phyloP scores from a whole-genome alignment of 257 asterid species.

The Nicotiana tomentosiformis region DNA sequence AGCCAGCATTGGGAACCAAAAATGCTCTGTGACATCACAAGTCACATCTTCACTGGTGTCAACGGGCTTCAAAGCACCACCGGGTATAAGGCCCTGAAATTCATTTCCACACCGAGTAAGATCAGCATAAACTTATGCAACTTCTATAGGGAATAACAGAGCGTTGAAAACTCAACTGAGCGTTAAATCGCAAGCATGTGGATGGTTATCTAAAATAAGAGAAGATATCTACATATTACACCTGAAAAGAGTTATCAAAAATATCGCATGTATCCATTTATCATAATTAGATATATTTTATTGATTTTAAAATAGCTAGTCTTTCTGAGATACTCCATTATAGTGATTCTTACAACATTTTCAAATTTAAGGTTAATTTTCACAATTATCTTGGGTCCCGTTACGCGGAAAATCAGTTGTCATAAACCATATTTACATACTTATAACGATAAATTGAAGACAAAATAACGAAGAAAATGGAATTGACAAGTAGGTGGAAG shows the following conservation, averaged over 20 bases:
- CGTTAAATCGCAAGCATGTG: not conserved
- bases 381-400: not conserved
- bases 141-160: not conserved
- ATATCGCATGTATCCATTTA: not conserved
- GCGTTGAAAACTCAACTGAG: not conserved
- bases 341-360: not conserved
- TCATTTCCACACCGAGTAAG: conserved; percentile 15
- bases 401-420: not conserved
- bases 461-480: not conserved
- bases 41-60: conserved; percentile 51
- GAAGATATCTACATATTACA: not conserved
- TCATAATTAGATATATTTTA: not conserved
- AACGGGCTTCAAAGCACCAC: conserved; percentile 88
- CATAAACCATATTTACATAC: not conserved
- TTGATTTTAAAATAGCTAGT: not conserved
- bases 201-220: not conserved
- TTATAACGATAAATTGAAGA: not conserved
- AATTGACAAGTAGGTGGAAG: not conserved
- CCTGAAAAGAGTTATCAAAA: not conserved
- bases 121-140: not conserved
- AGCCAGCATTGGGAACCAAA: conserved; percentile 99
- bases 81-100: conserved; percentile 88
- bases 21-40: conserved; percentile 90
- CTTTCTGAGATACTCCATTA: not conserved
- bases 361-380: not conserved